Percentiles rank a stretch among this genome's conserved stretches.
phyloP scores from a whole-genome alignment of 257 asterid genomes.

The Leonotis leonurus region DNA sequence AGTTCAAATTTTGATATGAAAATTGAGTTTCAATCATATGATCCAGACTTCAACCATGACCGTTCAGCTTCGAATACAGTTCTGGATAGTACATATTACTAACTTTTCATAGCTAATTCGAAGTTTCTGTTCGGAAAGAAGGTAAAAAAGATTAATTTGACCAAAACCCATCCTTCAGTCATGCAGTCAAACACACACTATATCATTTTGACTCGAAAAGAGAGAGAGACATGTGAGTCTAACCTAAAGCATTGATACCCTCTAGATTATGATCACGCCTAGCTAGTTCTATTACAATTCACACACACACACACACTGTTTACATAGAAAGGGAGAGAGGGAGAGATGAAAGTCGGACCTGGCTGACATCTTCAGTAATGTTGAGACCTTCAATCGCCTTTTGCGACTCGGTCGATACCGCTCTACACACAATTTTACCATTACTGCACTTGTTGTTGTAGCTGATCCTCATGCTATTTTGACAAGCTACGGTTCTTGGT shows the following conservation, averaged over 20 bases:
- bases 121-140: not conserved
- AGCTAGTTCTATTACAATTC: too few relatives aligned
- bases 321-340: not conserved
- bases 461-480: not conserved
- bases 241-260: not conserved
- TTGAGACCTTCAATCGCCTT: conserved; percentile 58
- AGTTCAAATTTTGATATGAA: not conserved
- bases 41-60: not conserved
- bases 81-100: not conserved
- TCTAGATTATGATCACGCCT: too few relatives aligned
- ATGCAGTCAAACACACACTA: not conserved
- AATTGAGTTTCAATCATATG: not conserved
- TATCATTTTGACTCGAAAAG: too few relatives aligned
- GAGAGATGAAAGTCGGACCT: conserved; percentile 32
- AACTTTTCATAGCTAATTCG: not conserved
- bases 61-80: not conserved
- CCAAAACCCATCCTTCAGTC: not conserved
- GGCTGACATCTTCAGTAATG: conserved; percentile 73
- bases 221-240: not conserved
- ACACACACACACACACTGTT: not conserved
- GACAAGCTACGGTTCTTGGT: not conserved
- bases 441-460: not conserved
- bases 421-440: conserved; percentile 37
- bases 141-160: not conserved
- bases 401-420: conserved; percentile 36